Base-by-base conservation (phyloP, 805 yeast genomes). In the Metschnikowia koreensis region DNA sequence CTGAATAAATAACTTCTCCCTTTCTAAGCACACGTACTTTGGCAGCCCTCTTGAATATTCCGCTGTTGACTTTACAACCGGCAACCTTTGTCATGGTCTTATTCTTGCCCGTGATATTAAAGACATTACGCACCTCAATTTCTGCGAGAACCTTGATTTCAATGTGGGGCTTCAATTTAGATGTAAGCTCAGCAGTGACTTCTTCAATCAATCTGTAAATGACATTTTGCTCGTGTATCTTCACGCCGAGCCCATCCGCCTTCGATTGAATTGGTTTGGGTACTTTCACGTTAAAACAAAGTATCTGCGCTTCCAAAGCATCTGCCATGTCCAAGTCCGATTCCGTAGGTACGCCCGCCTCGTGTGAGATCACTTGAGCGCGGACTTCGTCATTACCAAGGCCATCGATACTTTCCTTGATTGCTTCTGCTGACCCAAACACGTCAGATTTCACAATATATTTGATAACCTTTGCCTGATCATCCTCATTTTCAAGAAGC, bases 341-440 rank as follows among this genome's bases (percentile, higher is more conserved):
- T 41, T 73, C 77, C 15, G 75, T 70, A 0, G 97, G 83, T 3
- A 85, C 73, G 29, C 98, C 98, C 7, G 92, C 97, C 27, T 85
- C 91, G 37, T 84, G 79, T 41, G 80, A 80, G 3, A 94, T 68
- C 1, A 93, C 83, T n/a, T 75, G 68, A 4, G 91, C 81, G 53
- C 76, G 74, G 7, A 93, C 93, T 63, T 89, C 96, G 1, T 87
- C 88, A 66, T 93, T 92, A 7, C 97, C 97, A n/a, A 94, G 70
- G 11, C 84, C 84, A 52, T 78, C 76, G 44, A 94, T 82, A 59
- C 93, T 83, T 66, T 92, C 97, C 38, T 74, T 79, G 34, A 94
- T 87, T 1, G 99, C 99, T 65, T 94, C 99, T 0, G 89, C 87
- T 0, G 98, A 92, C 0, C 99, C 99, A 59, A 86, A 84, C 1